Percentiles rank a stretch among this genome's conserved stretches.
These are phyloP conservation scores for Bertia moriformis DNA, from an alignment of 2,329 filamentous ascomycete genomes.

Conservation along the genomic window DNA sequence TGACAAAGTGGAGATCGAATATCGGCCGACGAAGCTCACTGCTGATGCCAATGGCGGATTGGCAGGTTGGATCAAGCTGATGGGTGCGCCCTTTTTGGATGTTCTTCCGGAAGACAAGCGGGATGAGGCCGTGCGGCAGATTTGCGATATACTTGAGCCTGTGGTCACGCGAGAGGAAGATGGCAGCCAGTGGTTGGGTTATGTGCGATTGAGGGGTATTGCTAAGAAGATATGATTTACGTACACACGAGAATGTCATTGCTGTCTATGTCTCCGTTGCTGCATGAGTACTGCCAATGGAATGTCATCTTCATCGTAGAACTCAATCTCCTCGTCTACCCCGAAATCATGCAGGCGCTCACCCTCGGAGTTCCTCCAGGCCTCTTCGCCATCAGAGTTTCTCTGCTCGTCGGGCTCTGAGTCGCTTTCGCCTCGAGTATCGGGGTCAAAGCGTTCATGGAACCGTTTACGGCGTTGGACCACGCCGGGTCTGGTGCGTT, in stretches of 20 bases:
- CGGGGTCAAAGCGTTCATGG: conserved; percentile 16
- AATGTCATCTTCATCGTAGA: conserved; percentile 47
- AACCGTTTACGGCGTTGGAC: conserved; percentile 22
- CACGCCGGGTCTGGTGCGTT: conserved; percentile 20
- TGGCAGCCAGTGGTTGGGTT: no score
- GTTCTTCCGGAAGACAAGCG: no score
- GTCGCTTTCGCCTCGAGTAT: conserved; percentile 4
- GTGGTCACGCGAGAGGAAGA: no score
- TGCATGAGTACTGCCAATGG: conserved; percentile 38
- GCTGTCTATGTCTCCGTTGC: conserved; percentile 12
- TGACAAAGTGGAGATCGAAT: conserved; percentile 43
- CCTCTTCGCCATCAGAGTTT: conserved; percentile 31
- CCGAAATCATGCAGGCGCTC: conserved; percentile 48
- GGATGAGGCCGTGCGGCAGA: no score
- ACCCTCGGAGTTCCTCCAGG: conserved; percentile 47
- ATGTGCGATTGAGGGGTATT: no score
- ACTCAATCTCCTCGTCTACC: conserved; percentile 49
- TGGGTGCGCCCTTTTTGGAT: conserved; percentile 45
- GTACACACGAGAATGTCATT: no score
- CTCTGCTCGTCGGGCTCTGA: conserved; percentile 6
- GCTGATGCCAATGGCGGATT: conserved; percentile 44
- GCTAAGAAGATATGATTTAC: no score
- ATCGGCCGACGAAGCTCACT: conserved; percentile 46
- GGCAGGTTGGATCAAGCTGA: conserved; percentile 50
- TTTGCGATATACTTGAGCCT: no score